Evolutionary conservation across 345 rosid species (phyloP), one percentile per base, ranked within the genome.

Genomic region (Geranium rotundifolium): DNA sequence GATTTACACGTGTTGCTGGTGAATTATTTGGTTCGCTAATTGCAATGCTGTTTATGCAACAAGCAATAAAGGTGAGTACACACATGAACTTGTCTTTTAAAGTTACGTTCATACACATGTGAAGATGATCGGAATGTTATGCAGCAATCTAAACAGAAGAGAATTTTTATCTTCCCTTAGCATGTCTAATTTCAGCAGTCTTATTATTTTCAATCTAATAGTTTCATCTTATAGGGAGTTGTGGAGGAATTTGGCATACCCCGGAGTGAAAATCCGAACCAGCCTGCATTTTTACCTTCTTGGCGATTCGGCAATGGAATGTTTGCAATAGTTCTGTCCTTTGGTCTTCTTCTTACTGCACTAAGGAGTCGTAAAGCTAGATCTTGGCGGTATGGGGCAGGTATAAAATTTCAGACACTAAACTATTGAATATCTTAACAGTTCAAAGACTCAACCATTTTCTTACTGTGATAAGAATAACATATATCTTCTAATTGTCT

Each of bases 1-100:
- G 88, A 71, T 83, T 83, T 71, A 83, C 88, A 3, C 81, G 88
- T 18, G 4, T 83, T 70, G 85, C 88, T 46, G 85, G 88, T 69
- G 88, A 83, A 80, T 67, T 83, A 39, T 83, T 83, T 71, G 88
- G 88, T 61, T 75, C 80, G 69, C 87, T 83, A 58, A 83, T 83
- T 66, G 85, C 87, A 61, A 83, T 83, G 80, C 83, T 83, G 57
- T 83, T 80, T 64, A 80, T 78, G 85, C 83, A 83, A 75, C 87
- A 83, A 65, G 87, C 87, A 9, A 80, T 83, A 62, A 77, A 77
- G 71, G 87, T 83, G 65, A 75, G 76, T 66, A 31, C 17, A 19
- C 69, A 50, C 34, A 59, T 16, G 50, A 54, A 19, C 15, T 60
- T 49, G 18, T 59, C 12, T 59, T 59, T 1, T 4, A 1, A 34